Evolutionary conservation across 2,329 filamentous ascomycete species (phyloP), one percentile per base, ranked within the genome.

Genomic region (Polychaeton citri): DNA sequence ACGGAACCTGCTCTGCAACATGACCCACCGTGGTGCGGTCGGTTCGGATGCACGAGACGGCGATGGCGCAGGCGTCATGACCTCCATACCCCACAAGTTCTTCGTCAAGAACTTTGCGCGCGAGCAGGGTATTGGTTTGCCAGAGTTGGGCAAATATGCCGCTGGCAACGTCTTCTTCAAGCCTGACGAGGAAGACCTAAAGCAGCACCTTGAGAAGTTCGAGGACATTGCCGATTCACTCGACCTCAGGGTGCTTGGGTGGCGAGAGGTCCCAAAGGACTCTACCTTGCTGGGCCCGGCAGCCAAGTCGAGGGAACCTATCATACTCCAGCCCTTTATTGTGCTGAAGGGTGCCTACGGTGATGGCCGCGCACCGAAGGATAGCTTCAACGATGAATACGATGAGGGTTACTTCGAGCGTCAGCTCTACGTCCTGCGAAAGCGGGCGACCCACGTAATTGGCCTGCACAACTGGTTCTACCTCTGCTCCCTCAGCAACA

Each of bases 381-480:
- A 69, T 49, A 83, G 79, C 43, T 85, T 93, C 59, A 70, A 77
- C 39, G 75, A 84, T 52, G 68, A 74, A 53, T 95, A 92, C 61
- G 81, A 95, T 60, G 81, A 85, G 55, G 74, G 76, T 48, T 72
- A 75, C 43, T 96, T 96, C 60, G 90, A 96, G 68, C 77, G 81
- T 53, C 88, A 95, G 66, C 72, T 98, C 37, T 98, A 88, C 61
- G 73, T 96, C 43, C 74, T 98, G 49, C 81, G 88, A 57, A 98
- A 98, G 72, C 82, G 86, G 53, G 81, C 87, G 36, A 94, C 87
- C 33, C 86, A 95, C 67, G 81, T 85, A 52, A 90, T 95, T 57
- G 87, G 88, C 41, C 73, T 95, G 38, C 85, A 92, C 63, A 95
- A 95, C 63, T 96, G 88, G 88, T 96, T 96, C 71, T 96, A 96